Percentiles rank a stretch among this genome's conserved stretches.
These are phyloP conservation scores for Tricholoma sp. DNA, from an alignment of 768 basidiomycete genomes.

Conservation along the genomic window DNA sequence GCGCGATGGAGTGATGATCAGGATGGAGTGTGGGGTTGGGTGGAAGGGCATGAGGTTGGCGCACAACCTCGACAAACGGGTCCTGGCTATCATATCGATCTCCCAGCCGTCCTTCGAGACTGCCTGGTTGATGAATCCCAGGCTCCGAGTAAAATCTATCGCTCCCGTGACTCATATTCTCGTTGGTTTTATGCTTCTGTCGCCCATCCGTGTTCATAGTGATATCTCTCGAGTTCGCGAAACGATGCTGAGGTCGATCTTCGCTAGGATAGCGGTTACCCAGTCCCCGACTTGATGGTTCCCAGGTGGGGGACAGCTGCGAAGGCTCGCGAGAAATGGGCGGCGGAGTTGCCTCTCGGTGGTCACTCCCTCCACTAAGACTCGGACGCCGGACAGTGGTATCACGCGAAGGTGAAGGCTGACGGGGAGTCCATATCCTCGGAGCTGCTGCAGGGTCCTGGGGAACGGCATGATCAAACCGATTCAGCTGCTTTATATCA, in stretches of 20 bases:
- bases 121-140: constrained; percentile 2
- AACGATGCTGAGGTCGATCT: constrained; percentile 8
- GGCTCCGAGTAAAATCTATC: not conserved
- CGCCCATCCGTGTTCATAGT: not conserved
- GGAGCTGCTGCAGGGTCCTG: constrained; percentile 7
- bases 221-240: constrained; percentile 11
- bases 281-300: constrained; percentile 8
- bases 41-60: constrained; percentile 14
- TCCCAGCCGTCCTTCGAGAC: constrained; percentile 19
- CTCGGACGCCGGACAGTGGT: constrained; percentile 2
- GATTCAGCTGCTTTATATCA: not conserved
- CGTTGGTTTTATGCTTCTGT: constrained; percentile 6
- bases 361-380: constrained; percentile 4
- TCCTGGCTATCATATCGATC: constrained; percentile 15
- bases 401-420: constrained; percentile 15
- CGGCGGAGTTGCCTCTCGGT: constrained; percentile 20
- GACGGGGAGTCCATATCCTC: constrained; percentile 19
- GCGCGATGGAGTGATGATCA: constrained; percentile 1
- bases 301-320: constrained; percentile 19
- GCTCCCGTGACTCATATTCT: not conserved
- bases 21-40: constrained; percentile 11
- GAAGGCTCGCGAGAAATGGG: constrained; percentile 26
- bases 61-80: constrained; percentile 1
- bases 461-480: constrained; percentile 1
- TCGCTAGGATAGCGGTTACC: constrained; percentile 10